Evolutionary conservation across 192 early-diverging fungal species (phyloP).

Genomic region (Pilobolus umbonatus): DNA sequence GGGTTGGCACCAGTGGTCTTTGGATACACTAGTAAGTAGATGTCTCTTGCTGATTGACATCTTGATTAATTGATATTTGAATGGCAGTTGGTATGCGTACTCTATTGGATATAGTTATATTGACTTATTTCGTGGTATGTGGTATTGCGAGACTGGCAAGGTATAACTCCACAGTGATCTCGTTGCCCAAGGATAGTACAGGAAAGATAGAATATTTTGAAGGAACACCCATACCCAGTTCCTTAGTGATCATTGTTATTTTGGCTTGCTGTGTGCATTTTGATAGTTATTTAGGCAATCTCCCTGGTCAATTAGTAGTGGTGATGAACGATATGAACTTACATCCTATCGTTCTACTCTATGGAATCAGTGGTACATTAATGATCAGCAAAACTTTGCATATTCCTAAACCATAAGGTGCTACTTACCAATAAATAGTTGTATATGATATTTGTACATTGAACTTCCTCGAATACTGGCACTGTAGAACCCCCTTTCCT

Average conservation of each 20-base stretch:
- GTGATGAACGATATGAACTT: conserved; percentile 53
- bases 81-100: conserved; percentile 69
- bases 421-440: no score
- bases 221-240: conserved; percentile 83
- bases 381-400: conserved; percentile 72
- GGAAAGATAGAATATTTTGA: conserved; percentile 84
- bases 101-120: conserved; percentile 62
- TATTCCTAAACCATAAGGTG: conserved; percentile 68
- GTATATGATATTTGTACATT: no score
- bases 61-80: neutral
- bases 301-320: conserved; percentile 6
- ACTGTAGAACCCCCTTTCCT: no score
- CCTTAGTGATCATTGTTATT: conserved; percentile 58
- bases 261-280: conserved; percentile 52
- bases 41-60: neutral
- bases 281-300: conserved; percentile 4
- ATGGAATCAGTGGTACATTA: conserved; percentile 65
- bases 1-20: conserved; percentile 37
- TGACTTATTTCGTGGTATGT: conserved; percentile 80
- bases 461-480: no score
- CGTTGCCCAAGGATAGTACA: conserved; percentile 59
- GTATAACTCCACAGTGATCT: conserved; percentile 79
- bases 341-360: conserved; percentile 72
- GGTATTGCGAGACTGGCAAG: conserved; percentile 77
- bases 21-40: conserved; percentile 52